Conservation (phyloP, 164 flowering plant species). For the Annona cherimola region DNA sequence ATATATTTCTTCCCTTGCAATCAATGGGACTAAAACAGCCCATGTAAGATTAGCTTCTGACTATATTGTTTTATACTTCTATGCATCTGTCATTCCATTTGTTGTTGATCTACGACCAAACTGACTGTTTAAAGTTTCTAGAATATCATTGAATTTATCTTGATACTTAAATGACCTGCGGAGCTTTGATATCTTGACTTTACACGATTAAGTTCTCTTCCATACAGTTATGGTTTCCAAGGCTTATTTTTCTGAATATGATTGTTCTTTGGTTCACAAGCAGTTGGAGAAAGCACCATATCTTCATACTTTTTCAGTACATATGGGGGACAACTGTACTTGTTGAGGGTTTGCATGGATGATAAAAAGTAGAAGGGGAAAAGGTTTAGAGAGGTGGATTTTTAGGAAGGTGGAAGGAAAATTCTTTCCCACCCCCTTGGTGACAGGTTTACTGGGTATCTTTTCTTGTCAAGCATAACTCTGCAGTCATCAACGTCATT, state of each 20-base stretch:
- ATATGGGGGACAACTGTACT: too few relatives aligned
- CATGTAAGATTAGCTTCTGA: slow-evolving; percentile 33
- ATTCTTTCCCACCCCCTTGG: too few relatives aligned
- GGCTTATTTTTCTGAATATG: not conserved
- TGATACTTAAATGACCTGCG: not conserved
- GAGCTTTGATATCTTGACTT: not conserved
- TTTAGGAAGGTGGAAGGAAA: too few relatives aligned
- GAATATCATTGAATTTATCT: not conserved
- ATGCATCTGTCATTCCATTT: not conserved
- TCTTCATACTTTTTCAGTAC: too few relatives aligned
- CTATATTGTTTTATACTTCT: not conserved
- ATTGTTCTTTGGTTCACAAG: not conserved
- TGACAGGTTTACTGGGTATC: too few relatives aligned
- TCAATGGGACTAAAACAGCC: slow-evolving; percentile 88
- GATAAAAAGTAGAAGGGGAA: too few relatives aligned
- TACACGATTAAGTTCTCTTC: not conserved
- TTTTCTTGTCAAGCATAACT: too few relatives aligned
- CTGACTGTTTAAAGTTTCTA: not conserved
- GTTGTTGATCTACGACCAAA: not conserved
- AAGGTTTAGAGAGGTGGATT: too few relatives aligned
- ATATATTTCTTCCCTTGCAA: slow-evolving; percentile 55
- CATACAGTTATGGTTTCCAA: not conserved
- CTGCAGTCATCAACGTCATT: too few relatives aligned
- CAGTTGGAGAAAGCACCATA: too few relatives aligned
- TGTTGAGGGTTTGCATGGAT: too few relatives aligned